Evolutionary conservation across 352 stramenopile genomes (phyloP).

Genomic region (Phytophthora boehmeriae): DNA sequence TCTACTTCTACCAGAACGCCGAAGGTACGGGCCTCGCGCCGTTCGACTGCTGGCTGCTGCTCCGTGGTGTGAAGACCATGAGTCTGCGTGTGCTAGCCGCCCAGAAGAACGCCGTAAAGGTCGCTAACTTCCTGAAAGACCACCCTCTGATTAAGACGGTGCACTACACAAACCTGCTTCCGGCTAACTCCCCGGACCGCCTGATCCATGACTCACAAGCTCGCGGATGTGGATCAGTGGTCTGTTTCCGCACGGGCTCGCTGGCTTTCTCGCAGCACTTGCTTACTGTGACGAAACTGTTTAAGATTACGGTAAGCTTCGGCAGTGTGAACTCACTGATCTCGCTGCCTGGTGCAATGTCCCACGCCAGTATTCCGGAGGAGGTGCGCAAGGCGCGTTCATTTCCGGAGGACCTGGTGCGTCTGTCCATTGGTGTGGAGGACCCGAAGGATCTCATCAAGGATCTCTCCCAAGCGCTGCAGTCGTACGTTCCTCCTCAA

Average conservation of each 20-base stretch:
- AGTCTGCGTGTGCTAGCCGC: slow-evolving; percentile 80
- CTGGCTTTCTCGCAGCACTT: slow-evolving; percentile 90
- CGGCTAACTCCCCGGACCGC: slow-evolving; percentile 59
- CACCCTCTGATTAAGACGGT: slow-evolving; percentile 88
- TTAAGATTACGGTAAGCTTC: slow-evolving; percentile 95
- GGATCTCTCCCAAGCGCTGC: slow-evolving; percentile 92
- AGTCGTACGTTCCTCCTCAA: slow-evolving; percentile 64
- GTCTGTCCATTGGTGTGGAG: slow-evolving; percentile 95
- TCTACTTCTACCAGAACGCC: slow-evolving; percentile 93
- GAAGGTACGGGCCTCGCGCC: slow-evolving; percentile 88
- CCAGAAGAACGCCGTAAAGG: slow-evolving; percentile 88
- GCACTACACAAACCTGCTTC: slow-evolving; percentile 92
- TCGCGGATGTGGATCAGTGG: slow-evolving; percentile 84
- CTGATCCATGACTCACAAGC: slow-evolving; percentile 89
- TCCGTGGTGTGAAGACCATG: slow-evolving; percentile 92
- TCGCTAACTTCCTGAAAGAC: slow-evolving; percentile 90
- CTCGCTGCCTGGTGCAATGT: slow-evolving; percentile 94
- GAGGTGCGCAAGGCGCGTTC: slow-evolving; percentile 91
- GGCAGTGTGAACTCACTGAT: slow-evolving; percentile 94
- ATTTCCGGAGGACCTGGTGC: slow-evolving; percentile 94
- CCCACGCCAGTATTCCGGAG: slow-evolving; percentile 93
- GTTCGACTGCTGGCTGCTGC: slow-evolving; percentile 91
- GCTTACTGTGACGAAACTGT: slow-evolving; percentile 92
- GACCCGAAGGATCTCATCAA: slow-evolving; percentile 94
- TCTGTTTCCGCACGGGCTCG: slow-evolving; percentile 90